Base-by-base conservation (phyloP, 805 yeast genomes). In the Candida piceae region DNA sequence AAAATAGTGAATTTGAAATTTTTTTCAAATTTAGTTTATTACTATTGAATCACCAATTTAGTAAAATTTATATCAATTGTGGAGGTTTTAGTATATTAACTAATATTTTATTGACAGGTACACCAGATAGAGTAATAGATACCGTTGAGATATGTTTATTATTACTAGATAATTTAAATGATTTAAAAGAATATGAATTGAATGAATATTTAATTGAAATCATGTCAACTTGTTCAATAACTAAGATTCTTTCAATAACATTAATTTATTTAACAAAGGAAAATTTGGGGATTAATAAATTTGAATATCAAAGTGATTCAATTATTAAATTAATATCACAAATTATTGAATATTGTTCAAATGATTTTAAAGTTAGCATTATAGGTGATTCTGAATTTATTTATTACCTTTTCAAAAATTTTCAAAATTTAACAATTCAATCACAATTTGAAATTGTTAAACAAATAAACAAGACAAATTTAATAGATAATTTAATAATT, bases 401-500 rank as follows among this genome's bases (percentile, higher is more conserved):
- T 15, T 35, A 41, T 4, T 44, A 36, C 16, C 16, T 46, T 22
- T 46, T 44, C 20, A 36, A 46, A 25, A 34, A 39, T 17, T 44
- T 46, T 20, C 32, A 27, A 29, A 40, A 44, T 25, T 27, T 44
- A 5, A 37, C 45, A 7, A 35, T 44, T 29, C 39, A 36, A 13
- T 35, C 45, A n/a, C 45, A 45, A 19, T 35, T 45, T 19, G 48
- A 45, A 34, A 21, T 45, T 21, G 32, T 45, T 22, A 35, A 43
- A 28, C 39, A 43, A 12, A 34, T 48, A 16, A 38, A 31, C 26
- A 39, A 27, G 9, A 23, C 17, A 8, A 12, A 29, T 4, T 15
- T 17, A 12, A 20, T 17, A 10, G 7, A 19, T 12, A 13, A 9
- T 6, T 9, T 7, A 4, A 12, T 22, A 5, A 21, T 28, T 22